phyloP scores from a whole-genome alignment of 768 basidiomycete genomes.

The Pleurotus giganteus region DNA sequence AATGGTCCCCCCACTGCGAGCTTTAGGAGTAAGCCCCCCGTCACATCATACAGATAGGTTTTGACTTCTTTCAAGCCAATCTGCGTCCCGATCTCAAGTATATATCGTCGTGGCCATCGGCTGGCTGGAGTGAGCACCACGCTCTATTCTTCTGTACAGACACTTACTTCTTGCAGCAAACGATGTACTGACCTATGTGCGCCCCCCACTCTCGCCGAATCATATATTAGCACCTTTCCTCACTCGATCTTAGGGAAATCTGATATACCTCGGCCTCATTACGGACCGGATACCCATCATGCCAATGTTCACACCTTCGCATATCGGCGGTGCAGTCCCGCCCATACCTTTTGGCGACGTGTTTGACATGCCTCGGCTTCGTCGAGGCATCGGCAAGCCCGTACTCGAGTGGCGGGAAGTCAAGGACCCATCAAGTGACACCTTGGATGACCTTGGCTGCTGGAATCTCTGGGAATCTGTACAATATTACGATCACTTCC shows the following conservation, averaged over 20 bases:
- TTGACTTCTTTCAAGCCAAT: slow-evolving; percentile 45
- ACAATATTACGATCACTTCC: slow-evolving; percentile 34
- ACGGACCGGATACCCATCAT: slow-evolving; percentile 61
- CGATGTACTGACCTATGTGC: slow-evolving; percentile 73
- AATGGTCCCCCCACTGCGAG: slow-evolving; percentile 53
- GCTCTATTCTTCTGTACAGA: slow-evolving; percentile 7
- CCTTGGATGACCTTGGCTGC: slow-evolving; percentile 50
- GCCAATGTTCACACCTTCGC: slow-evolving; percentile 56
- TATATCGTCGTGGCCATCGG: slow-evolving; percentile 71
- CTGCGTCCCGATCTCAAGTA: slow-evolving; percentile 59
- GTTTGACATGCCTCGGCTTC: slow-evolving; percentile 56
- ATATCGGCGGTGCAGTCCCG: slow-evolving; percentile 47
- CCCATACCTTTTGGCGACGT: slow-evolving; percentile 57
- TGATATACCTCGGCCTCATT: slow-evolving; percentile 57
- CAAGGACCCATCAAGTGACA: slow-evolving; percentile 41
- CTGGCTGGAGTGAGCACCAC: slow-evolving; percentile 67
- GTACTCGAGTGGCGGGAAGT: slow-evolving; percentile 66
- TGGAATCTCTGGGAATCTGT: slow-evolving; percentile 53
- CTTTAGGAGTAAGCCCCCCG: slow-evolving; percentile 47
- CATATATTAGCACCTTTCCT: not conserved
- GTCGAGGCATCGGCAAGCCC: slow-evolving; percentile 39
- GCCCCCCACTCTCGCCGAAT: slow-evolving; percentile 15
- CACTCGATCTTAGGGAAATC: slow-evolving; percentile 38
- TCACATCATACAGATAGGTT: not conserved
- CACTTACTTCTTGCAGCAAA: slow-evolving; percentile 45